Evolutionary conservation across 202 grass and related monocot genomes (phyloP).

Genomic region (Eragrostis tef): DNA sequence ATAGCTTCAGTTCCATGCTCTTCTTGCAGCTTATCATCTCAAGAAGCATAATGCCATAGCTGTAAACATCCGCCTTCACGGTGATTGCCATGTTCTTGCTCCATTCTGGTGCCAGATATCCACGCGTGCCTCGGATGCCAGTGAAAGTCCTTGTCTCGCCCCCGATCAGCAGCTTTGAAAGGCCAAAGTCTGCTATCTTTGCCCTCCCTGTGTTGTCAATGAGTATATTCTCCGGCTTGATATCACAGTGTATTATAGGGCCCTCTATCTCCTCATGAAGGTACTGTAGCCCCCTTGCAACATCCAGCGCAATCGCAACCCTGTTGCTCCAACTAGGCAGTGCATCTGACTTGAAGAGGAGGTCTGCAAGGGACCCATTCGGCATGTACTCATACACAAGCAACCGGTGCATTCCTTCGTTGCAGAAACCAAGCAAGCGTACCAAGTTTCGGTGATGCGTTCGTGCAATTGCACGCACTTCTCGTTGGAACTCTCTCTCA

Average conservation of each 20-base stretch:
- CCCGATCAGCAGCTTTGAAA: slow-evolving; percentile 43
- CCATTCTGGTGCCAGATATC: slow-evolving; percentile 62
- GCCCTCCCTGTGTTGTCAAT: slow-evolving; percentile 38
- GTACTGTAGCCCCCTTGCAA: slow-evolving; percentile 56
- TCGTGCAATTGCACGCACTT: slow-evolving; percentile 58
- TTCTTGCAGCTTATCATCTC: slow-evolving; percentile 51
- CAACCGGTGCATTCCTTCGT: slow-evolving; percentile 37
- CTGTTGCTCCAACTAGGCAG: slow-evolving; percentile 42
- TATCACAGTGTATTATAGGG: slow-evolving; percentile 71
- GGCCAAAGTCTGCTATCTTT: slow-evolving; percentile 57
- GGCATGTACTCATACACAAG: slow-evolving; percentile 68
- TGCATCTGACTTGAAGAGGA: slow-evolving; percentile 34
- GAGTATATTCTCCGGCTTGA: slow-evolving; percentile 70
- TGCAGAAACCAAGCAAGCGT: slow-evolving; percentile 56
- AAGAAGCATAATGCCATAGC: slow-evolving; percentile 48
- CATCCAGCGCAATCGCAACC: slow-evolving; percentile 40
- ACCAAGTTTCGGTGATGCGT: slow-evolving; percentile 73
- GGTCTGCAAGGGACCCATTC: slow-evolving; percentile 57
- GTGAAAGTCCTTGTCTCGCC: slow-evolving; percentile 53
- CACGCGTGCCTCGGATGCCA: slow-evolving; percentile 40
- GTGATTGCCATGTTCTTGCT: slow-evolving; percentile 46
- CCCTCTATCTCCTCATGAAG: slow-evolving; percentile 54
- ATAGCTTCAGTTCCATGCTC: slow-evolving; percentile 49
- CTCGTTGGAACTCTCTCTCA: slow-evolving; percentile 64
- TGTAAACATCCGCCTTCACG: slow-evolving; percentile 52